Conservation (phyloP, 768 basidiomycete species). For the Gymnopilus junonius region DNA sequence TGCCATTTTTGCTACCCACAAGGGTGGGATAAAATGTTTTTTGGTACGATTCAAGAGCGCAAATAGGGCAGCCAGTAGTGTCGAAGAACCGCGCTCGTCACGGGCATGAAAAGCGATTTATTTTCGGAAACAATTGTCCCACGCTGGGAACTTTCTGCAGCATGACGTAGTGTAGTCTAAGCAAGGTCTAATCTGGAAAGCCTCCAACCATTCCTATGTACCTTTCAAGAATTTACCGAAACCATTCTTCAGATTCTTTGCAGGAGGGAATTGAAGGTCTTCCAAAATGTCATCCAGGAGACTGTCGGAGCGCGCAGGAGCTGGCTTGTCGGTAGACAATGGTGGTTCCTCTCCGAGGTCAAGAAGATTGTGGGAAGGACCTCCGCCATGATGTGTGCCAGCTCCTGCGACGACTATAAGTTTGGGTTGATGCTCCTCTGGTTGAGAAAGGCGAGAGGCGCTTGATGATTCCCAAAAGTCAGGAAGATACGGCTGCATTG, state of each 20-base stretch:
- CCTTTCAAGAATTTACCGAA: slow-evolving; percentile 33
- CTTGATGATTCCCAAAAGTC: slow-evolving; percentile 48
- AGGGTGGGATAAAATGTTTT: slow-evolving; percentile 10
- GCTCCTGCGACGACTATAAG: slow-evolving; percentile 48
- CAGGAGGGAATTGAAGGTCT: slow-evolving; percentile 47
- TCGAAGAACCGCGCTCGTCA: not conserved
- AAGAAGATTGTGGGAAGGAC: slow-evolving; percentile 40
- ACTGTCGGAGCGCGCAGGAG: slow-evolving; percentile 29
- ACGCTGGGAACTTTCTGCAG: not conserved
- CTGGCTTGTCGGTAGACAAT: not conserved
- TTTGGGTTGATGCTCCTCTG: slow-evolving; percentile 40
- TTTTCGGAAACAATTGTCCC: not conserved
- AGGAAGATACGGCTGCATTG: slow-evolving; percentile 49
- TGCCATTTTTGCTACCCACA: slow-evolving; percentile 23
- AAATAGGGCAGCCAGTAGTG: slow-evolving; percentile 17
- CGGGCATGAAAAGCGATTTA: not conserved
- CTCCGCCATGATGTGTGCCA: slow-evolving; percentile 39
- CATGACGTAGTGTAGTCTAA: not conserved
- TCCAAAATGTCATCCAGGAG: slow-evolving; percentile 50
- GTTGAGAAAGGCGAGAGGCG: slow-evolving; percentile 11
- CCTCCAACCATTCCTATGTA: not conserved
- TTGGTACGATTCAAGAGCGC: not conserved
- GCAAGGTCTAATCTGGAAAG: not conserved
- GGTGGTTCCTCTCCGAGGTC: slow-evolving; percentile 2
- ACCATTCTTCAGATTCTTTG: slow-evolving; percentile 33